phyloP scores from a whole-genome alignment of 805 yeast genomes.

The Isabelozyma gotoi region DNA sequence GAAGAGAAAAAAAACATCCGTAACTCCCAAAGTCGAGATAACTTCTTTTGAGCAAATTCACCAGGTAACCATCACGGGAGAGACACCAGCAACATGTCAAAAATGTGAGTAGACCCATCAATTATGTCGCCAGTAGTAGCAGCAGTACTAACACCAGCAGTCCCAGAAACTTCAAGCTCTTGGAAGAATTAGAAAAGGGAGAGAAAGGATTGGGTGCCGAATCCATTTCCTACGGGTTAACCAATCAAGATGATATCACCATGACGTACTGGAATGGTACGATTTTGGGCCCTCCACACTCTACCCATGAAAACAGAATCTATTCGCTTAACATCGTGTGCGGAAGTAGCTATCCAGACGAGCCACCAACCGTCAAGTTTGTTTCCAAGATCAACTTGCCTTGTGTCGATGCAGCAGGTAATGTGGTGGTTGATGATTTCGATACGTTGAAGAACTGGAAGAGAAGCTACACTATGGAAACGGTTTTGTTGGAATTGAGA shows the following conservation, averaged over 20 bases:
- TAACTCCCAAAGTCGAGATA: too few species aligned
- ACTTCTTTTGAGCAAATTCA: too few species aligned
- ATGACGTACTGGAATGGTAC: conserved; percentile 99
- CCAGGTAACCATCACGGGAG: too few species aligned
- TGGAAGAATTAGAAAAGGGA: conserved; percentile 97
- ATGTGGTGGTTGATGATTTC: conserved; percentile 45
- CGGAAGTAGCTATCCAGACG: conserved; percentile 81
- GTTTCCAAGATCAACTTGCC: conserved; percentile 86
- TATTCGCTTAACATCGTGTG: conserved; percentile 81
- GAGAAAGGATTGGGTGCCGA: conserved; percentile 98
- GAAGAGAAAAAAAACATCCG: too few species aligned
- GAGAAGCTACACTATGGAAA: conserved; percentile 88
- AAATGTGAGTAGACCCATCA: conserved; percentile 37
- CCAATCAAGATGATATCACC: conserved; percentile 85
- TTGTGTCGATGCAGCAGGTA: conserved; percentile 75
- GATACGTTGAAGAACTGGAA: conserved; percentile 82
- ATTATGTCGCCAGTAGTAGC: background rate
- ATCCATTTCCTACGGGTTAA: conserved; percentile 91
- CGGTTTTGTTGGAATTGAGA: conserved; percentile 83
- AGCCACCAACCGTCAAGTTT: conserved; percentile 82
- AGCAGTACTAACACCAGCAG: conserved; percentile 24
- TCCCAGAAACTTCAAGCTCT: conserved; percentile 91
- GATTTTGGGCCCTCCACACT: conserved; percentile 93
- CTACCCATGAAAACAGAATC: conserved; percentile 87
- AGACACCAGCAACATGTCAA: conserved; percentile 43